These are phyloP conservation scores for Penicillium odoratum DNA, from an alignment of 495 filamentous ascomycete genomes.

Conservation along the genomic window DNA sequence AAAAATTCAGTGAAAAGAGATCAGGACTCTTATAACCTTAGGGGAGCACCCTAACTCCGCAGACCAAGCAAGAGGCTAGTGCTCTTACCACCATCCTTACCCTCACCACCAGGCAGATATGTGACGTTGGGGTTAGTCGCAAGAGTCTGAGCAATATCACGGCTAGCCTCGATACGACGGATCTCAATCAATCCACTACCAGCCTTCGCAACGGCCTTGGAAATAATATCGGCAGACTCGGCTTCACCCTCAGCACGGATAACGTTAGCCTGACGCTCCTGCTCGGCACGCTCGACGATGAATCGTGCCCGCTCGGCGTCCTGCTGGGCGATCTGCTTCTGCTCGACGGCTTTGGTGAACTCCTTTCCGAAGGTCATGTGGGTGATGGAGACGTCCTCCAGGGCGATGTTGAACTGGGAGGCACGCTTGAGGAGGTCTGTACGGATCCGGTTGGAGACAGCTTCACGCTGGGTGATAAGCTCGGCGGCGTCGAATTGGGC, in stretches of 20 bases:
- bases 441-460: conserved; percentile 93
- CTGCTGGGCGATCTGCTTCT: conserved; percentile 99
- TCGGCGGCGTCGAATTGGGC: conserved; percentile 99
- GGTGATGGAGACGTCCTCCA: conserved; percentile 98
- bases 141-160: conserved; percentile 91
- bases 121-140: conserved; percentile 92
- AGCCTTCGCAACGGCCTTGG: conserved; percentile 83
- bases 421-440: conserved; percentile 92
- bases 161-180: conserved; percentile 92
- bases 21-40: background rate
- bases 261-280: conserved; percentile 97
- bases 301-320: conserved; percentile 96
- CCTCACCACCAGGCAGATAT: conserved; percentile 79
- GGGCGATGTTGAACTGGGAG: conserved; percentile 97
- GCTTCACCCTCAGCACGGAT: conserved; percentile 97
- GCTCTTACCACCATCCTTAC: conserved; percentile 63
- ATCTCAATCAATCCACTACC: conserved; percentile 95
- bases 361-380: conserved; percentile 99
- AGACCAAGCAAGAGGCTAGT: conserved; percentile 61
- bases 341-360: conserved; percentile 97
- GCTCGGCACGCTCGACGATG: conserved; percentile 98
- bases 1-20: background rate
- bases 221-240: conserved; percentile 92
- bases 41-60: conserved; percentile 40
- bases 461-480: conserved; percentile 98